Percentiles rank a stretch among this genome's conserved stretches.
Conservation (phyloP, 805 yeast species). For the Candida methanosorbosa region DNA sequence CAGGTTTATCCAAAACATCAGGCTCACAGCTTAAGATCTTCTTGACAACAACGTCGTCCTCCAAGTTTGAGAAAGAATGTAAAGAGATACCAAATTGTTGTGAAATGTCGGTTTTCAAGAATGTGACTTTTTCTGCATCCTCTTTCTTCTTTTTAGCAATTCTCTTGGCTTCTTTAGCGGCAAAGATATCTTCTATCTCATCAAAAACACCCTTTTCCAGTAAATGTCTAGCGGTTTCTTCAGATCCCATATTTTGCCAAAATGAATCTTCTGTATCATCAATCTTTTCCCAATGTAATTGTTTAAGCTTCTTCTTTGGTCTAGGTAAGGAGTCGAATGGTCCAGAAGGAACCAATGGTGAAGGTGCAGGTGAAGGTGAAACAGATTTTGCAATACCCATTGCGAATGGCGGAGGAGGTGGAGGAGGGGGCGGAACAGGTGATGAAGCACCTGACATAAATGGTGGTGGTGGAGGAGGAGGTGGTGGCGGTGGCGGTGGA, state of each 20-base stretch:
- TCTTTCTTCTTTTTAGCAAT: slow-evolving; percentile 36
- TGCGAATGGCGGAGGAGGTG: slow-evolving; percentile 20
- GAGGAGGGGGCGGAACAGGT: slow-evolving; percentile 25
- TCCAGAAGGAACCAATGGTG: slow-evolving; percentile 17
- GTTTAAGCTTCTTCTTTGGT: slow-evolving; percentile 76
- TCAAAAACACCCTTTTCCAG: slow-evolving; percentile 70
- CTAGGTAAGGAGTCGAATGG: slow-evolving; percentile 48
- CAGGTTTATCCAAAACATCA: slow-evolving; percentile 58
- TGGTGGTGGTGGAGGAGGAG: slow-evolving; percentile 12
- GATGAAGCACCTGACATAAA: slow-evolving; percentile 6
- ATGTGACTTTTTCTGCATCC: slow-evolving; percentile 50
- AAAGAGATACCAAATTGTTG: slow-evolving; percentile 94
- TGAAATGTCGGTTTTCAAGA: slow-evolving; percentile 74
- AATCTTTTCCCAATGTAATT: slow-evolving; percentile 93
- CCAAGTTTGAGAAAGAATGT: slow-evolving; percentile 57
- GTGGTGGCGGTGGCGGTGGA: slow-evolving; percentile 21
- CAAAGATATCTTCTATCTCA: slow-evolving; percentile 81
- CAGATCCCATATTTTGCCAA: slow-evolving; percentile 66
- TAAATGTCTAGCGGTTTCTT: slow-evolving; percentile 51
- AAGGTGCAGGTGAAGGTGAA: slow-evolving; percentile 4
- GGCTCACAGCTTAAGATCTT: slow-evolving; percentile 70
- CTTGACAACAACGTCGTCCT: slow-evolving; percentile 59
- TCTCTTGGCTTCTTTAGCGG: slow-evolving; percentile 64
- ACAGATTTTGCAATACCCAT: slow-evolving; percentile 7
- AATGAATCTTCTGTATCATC: slow-evolving; percentile 79